Evolutionary conservation across 257 asterid species (phyloP).

Genomic region (Primulina tabacum): DNA sequence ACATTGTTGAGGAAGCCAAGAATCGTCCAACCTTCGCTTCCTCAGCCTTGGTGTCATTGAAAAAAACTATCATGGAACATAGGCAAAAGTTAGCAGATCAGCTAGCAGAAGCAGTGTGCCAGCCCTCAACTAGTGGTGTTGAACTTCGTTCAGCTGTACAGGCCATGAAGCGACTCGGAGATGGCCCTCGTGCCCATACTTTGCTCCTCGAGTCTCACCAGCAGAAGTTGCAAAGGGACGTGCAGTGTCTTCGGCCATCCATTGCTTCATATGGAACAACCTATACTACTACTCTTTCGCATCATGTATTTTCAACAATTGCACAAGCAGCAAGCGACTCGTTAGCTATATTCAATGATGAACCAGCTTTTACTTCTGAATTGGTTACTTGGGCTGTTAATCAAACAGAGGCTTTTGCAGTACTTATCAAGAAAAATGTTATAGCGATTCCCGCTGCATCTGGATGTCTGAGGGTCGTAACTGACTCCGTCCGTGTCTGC

Average conservation of each 20-base stretch:
- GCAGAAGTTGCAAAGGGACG: conserved; percentile 50
- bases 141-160: conserved; percentile 76
- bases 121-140: conserved; percentile 54
- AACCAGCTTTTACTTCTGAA: conserved; percentile 79
- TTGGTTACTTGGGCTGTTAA: conserved; percentile 83
- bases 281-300: conserved; percentile 73
- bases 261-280: conserved; percentile 58
- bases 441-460: conserved; percentile 84
- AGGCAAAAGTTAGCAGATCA: conserved; percentile 72
- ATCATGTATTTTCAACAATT: conserved; percentile 69
- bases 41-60: conserved; percentile 38
- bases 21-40: conserved; percentile 32
- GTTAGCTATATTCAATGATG: conserved; percentile 70
- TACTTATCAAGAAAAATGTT: conserved; percentile 56
- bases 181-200: conserved; percentile 85
- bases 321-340: conserved; percentile 89
- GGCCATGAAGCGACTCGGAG: conserved; percentile 73
- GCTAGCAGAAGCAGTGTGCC: conserved; percentile 71
- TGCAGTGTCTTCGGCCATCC: conserved; percentile 54
- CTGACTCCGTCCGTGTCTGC: conserved; percentile 73
- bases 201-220: conserved; percentile 70
- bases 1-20: conserved; percentile 37
- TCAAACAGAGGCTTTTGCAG: conserved; percentile 57
- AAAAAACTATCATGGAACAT: conserved; percentile 47
- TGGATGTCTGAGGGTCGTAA: conserved; percentile 73